A percentile compares a stretch with the other conserved stretches of the same genome.
Conservation (phyloP, 2,329 filamentous ascomycete species). For the Fusarium lateritium region DNA sequence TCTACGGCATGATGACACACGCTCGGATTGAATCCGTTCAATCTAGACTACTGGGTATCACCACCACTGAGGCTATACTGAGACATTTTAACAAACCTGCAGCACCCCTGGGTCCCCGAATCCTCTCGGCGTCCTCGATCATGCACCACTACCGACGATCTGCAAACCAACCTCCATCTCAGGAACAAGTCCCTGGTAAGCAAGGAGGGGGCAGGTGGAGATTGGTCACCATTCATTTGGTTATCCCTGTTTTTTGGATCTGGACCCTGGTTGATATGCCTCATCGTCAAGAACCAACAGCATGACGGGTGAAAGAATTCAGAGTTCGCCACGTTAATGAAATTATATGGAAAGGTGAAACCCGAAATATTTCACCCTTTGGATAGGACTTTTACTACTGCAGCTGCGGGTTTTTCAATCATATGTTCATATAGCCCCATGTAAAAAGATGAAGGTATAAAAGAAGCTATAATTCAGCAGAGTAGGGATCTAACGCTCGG, state of each 20-base stretch:
- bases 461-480: slow-evolving; percentile 14
- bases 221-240: neutral
- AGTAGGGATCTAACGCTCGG: slow-evolving; percentile 39
- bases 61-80: neutral
- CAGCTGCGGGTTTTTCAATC: slow-evolving; percentile 19
- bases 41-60: neutral
- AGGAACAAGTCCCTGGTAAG: neutral
- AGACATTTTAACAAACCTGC: slow-evolving; percentile 16
- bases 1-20: neutral
- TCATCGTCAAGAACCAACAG: neutral
- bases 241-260: slow-evolving; percentile 27
- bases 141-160: slow-evolving; percentile 23
- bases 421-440: neutral
- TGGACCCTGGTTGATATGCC: slow-evolving; percentile 12
- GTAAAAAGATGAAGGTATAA: slow-evolving; percentile 18
- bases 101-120: neutral
- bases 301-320: neutral
- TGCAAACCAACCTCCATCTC: neutral
- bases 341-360: neutral
- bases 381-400: neutral
- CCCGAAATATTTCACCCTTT: neutral
- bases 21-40: neutral
- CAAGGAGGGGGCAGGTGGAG: neutral
- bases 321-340: neutral
- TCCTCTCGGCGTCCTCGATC: neutral